Conservation (phyloP, 2,329 filamentous ascomycete genomes). For the Leptographium flavum region DNA sequence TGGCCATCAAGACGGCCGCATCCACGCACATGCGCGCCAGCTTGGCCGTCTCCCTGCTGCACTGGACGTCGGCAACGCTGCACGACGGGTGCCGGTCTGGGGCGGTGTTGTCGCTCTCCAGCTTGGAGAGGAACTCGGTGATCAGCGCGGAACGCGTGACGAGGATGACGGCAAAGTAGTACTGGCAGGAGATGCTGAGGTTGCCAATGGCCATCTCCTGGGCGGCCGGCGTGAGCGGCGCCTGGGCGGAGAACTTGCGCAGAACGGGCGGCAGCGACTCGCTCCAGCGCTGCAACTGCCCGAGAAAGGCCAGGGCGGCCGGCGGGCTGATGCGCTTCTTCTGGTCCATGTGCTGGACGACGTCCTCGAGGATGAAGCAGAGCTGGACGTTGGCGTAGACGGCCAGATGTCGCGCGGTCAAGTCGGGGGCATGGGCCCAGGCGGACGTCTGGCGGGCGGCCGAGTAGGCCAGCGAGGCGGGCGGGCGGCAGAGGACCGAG, state of each 20-base stretch:
- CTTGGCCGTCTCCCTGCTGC: conserved; percentile 1
- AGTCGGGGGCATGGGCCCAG: background rate
- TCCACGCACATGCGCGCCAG: conserved; percentile 9
- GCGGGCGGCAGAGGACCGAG: background rate
- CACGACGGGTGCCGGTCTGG: background rate
- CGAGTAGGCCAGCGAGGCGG: background rate
- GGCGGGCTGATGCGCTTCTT: background rate
- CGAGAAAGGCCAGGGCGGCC: background rate
- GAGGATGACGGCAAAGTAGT: conserved; percentile 12
- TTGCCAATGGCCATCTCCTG: conserved; percentile 5
- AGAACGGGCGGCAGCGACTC: background rate
- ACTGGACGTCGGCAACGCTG: background rate
- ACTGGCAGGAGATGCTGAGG: conserved; percentile 8
- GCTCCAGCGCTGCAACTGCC: background rate
- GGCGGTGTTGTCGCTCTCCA: background rate
- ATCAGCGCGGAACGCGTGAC: conserved; percentile 10
- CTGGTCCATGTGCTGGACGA: background rate
- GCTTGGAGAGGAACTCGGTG: conserved; percentile 6
- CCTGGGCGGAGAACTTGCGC: background rate
- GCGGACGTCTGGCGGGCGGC: background rate
- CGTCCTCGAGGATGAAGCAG: background rate
- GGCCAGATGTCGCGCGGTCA: background rate
- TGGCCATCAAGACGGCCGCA: conserved; percentile 9
- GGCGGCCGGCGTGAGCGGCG: background rate
- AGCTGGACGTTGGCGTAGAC: background rate